These are phyloP conservation scores for Purpureocillium takamizusanense DNA, from an alignment of 2,329 filamentous ascomycete species.

Conservation along the genomic window DNA sequence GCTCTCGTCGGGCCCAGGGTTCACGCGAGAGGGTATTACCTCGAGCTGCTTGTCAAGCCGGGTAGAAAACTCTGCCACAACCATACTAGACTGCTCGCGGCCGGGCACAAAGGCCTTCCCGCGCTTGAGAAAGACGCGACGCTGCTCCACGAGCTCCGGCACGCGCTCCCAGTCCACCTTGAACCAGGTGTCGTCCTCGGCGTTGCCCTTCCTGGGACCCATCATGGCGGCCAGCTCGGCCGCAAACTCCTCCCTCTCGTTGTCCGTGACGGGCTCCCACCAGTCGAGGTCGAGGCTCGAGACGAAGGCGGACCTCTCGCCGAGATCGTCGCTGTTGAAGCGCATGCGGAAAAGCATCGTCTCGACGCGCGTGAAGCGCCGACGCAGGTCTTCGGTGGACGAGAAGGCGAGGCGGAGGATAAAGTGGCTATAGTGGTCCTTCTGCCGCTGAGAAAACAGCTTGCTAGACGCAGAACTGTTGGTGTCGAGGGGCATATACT, in stretches of 20 bases:
- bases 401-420: conserved; percentile 91
- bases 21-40: conserved; percentile 46
- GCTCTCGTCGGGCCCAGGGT: background rate
- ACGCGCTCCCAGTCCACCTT: conserved; percentile 95
- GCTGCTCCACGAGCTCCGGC: conserved; percentile 75
- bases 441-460: conserved; percentile 68
- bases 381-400: conserved; percentile 79
- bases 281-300: conserved; percentile 71
- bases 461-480: conserved; percentile 56
- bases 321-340: conserved; percentile 64
- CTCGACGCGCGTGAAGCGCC: conserved; percentile 79
- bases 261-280: conserved; percentile 77
- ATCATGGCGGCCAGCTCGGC: conserved; percentile 49
- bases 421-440: conserved; percentile 97
- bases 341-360: conserved; percentile 81
- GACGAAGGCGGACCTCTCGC: conserved; percentile 70
- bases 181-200: conserved; percentile 82
- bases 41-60: conserved; percentile 76
- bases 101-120: conserved; percentile 90
- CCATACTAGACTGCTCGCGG: conserved; percentile 79
- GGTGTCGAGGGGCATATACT: conserved; percentile 72
- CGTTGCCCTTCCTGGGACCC: conserved; percentile 23
- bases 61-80: conserved; percentile 75
- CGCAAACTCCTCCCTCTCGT: conserved; percentile 61
- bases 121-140: conserved; percentile 64